These are phyloP conservation scores for Trifolium subterraneum DNA, from an alignment of 306 rosid genomes.

Conservation along the genomic window DNA sequence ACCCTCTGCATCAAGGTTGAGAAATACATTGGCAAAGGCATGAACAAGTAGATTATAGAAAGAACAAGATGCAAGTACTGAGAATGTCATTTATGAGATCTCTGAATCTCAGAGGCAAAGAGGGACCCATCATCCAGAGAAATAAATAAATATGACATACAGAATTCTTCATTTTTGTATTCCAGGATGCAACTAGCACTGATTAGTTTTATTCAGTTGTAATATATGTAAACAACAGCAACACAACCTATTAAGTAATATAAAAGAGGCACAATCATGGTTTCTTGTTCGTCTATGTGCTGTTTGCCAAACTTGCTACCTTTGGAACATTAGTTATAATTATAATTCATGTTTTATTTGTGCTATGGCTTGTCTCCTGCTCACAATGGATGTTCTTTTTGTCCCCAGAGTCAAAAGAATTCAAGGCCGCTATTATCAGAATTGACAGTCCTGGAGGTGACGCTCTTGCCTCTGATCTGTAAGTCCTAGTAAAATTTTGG, in stretches of 20 bases:
- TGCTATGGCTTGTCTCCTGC: slow-evolving; percentile 18
- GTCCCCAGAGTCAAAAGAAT: slow-evolving; percentile 70
- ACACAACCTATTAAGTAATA: not conserved
- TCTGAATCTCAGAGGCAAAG: slow-evolving; percentile 14
- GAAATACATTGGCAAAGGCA: not conserved
- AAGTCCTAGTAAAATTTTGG: slow-evolving; percentile 56
- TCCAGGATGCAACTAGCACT: not conserved
- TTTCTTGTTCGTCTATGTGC: slow-evolving; percentile 8
- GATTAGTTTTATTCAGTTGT: slow-evolving; percentile 13
- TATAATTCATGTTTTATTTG: slow-evolving; percentile 14
- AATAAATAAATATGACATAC: slow-evolving; percentile 23
- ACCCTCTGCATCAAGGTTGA: too few relatives aligned
- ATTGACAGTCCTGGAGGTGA: slow-evolving; percentile 99
- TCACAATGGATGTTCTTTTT: slow-evolving; percentile 34
- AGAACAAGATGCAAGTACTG: not conserved
- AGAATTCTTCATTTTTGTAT: slow-evolving; percentile 20
- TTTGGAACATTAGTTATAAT: not conserved
- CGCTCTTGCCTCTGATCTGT: slow-evolving; percentile 99
- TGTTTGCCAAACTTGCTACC: slow-evolving; percentile 23
- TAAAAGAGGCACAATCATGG: slow-evolving; percentile 8
- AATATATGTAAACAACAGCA: slow-evolving; percentile 12
- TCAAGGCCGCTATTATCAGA: slow-evolving; percentile 85
- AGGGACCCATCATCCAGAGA: not conserved
- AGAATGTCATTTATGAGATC: slow-evolving; percentile 11
- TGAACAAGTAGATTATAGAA: slow-evolving; percentile 1